Evolutionary conservation across 78 protist species (phyloP).

Genomic region (Planoprotostelium fungivorum): DNA sequence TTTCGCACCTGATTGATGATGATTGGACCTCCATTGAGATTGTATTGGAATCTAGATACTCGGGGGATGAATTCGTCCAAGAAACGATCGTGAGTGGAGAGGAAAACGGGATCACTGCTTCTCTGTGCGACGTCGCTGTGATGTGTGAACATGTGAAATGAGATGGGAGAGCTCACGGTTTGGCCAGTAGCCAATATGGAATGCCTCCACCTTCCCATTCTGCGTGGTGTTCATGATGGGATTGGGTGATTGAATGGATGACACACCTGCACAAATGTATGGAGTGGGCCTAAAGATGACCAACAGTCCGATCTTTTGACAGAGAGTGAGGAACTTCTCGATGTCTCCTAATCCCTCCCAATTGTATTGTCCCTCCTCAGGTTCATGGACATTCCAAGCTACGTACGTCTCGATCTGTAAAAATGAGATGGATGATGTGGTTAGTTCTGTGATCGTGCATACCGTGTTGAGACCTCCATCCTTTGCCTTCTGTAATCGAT

Average conservation of each 20-base stretch:
- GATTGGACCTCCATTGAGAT: conserved; percentile 63
- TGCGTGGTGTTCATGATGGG: neutral
- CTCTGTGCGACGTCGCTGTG: neutral
- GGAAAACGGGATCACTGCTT: conserved; percentile 12
- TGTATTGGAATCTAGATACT: conserved; percentile 9
- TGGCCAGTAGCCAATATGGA: conserved; percentile 33
- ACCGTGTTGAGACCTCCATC: neutral
- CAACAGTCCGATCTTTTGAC: conserved; percentile 2
- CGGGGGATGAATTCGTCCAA: conserved; percentile 17
- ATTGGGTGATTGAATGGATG: neutral
- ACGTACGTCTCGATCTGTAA: neutral
- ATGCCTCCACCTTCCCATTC: conserved; percentile 64
- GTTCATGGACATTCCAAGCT: neutral
- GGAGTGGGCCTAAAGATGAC: conserved; percentile 51
- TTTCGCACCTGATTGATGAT: conserved; percentile 48
- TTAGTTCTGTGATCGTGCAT: no score
- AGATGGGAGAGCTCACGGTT: neutral
- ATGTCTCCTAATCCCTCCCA: neutral
- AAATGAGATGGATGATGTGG: no score
- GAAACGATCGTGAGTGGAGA: neutral
- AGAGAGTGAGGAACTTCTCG: neutral
- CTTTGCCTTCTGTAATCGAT: neutral
- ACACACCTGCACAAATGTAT: conserved; percentile 32
- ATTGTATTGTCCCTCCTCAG: neutral
- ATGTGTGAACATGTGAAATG: neutral